Conservation (phyloP, 805 yeast genomes). For the Ogataea dorogensis region DNA sequence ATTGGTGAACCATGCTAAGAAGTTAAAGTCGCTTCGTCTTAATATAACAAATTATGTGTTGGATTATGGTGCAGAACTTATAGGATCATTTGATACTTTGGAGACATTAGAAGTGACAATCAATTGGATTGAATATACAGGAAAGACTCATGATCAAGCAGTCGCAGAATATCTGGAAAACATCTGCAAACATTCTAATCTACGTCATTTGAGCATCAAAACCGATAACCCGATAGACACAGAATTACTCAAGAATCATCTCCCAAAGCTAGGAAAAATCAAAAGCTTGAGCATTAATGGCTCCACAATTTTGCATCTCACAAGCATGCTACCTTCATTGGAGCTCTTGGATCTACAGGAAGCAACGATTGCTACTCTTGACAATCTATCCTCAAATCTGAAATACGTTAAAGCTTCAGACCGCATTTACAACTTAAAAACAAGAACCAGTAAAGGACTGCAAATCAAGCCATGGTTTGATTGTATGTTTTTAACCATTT, state of each 20-base stretch:
- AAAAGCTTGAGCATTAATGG: constrained; percentile 1
- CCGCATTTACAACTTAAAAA: constrained; percentile 19
- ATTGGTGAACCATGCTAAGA: constrained; percentile 14
- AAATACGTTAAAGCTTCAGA: constrained; percentile 22
- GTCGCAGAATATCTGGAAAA: neutral
- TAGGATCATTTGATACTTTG: constrained; percentile 14
- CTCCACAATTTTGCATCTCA: too few relatives aligned
- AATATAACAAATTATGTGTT: constrained; percentile 20
- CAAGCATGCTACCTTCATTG: too few relatives aligned
- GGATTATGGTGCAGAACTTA: constrained; percentile 6
- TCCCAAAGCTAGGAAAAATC: neutral
- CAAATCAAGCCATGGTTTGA: constrained; percentile 29
- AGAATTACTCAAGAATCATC: neutral
- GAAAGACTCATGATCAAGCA: constrained; percentile 2
- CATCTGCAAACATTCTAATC: constrained; percentile 1
- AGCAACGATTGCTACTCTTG: constrained; percentile 1
- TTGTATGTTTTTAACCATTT: constrained; percentile 11
- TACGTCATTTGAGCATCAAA: neutral
- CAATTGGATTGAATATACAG: constrained; percentile 8
- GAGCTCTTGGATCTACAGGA: too few relatives aligned
- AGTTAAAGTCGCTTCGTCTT: constrained; percentile 18
- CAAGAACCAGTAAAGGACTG: constrained; percentile 18
- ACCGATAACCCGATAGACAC: neutral
- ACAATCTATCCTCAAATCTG: constrained; percentile 6
- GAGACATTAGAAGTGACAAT: constrained; percentile 22